Conservation (phyloP, 306 rosid genomes). For the Albizia julibrissin region DNA sequence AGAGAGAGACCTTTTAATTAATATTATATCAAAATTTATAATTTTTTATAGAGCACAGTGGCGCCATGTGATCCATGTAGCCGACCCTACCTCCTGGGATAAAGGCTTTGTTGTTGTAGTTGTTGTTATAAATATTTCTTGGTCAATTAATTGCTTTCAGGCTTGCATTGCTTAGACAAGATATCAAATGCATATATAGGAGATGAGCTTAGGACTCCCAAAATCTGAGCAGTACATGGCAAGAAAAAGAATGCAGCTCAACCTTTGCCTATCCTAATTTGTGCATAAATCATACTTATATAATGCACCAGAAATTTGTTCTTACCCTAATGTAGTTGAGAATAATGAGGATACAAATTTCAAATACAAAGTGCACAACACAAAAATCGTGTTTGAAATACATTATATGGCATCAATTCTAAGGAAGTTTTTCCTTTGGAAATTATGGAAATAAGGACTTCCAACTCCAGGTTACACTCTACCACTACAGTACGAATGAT, state of each 20-base stretch:
- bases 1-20: too few relatives aligned
- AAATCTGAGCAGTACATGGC: background rate
- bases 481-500: background rate
- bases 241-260: background rate
- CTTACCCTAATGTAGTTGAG: too few relatives aligned
- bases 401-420: background rate
- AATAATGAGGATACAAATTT: background rate
- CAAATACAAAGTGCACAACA: background rate
- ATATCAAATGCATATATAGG: background rate
- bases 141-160: background rate
- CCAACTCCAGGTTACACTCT: background rate
- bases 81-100: too few relatives aligned
- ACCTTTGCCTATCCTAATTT: constrained; percentile 5
- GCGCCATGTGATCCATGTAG: too few relatives aligned
- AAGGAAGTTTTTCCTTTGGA: background rate
- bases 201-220: background rate
- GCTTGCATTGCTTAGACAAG: background rate
- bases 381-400: background rate
- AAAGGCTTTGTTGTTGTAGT: too few relatives aligned
- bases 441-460: background rate
- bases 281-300: background rate
- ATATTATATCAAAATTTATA: too few relatives aligned
- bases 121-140: too few relatives aligned
- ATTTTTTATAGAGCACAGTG: too few relatives aligned
- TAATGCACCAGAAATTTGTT: background rate